Conservation (phyloP, 2,329 filamentous ascomycete genomes). For the Pseudomassariella vexata region DNA sequence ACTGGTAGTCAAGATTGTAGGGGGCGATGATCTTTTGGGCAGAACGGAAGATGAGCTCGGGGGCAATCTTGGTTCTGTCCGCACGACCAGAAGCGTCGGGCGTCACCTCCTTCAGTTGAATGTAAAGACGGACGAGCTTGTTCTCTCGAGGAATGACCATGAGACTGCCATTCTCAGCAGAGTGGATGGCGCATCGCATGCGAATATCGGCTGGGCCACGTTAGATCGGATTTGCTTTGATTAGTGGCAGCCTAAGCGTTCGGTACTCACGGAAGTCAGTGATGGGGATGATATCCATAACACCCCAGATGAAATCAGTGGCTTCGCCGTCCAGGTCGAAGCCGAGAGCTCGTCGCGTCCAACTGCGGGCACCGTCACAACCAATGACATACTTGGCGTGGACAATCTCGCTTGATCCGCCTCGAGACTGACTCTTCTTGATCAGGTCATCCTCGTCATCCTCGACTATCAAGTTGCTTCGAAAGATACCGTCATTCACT, state of each 20-base stretch:
- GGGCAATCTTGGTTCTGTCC: conserved; percentile 50
- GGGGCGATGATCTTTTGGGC: conserved; percentile 55
- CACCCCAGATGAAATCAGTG: conserved; percentile 41
- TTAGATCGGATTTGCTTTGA: too few relatives aligned
- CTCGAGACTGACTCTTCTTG: conserved; percentile 16
- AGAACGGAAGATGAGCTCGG: conserved; percentile 48
- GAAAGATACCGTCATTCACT: conserved; percentile 49
- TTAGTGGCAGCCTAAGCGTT: too few relatives aligned
- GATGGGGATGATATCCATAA: conserved; percentile 26
- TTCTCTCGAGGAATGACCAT: conserved; percentile 57
- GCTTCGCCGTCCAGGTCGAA: conserved; percentile 47
- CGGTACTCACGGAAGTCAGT: conserved; percentile 36
- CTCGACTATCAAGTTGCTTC: conserved; percentile 46
- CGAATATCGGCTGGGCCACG: conserved; percentile 39
- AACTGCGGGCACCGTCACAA: conserved; percentile 18
- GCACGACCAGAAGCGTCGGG: conserved; percentile 23
- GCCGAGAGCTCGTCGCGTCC: conserved; percentile 14
- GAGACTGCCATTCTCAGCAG: conserved; percentile 41
- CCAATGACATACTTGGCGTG: conserved; percentile 23
- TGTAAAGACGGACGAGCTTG: conserved; percentile 51
- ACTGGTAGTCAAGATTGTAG: conserved; percentile 55
- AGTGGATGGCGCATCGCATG: conserved; percentile 46
- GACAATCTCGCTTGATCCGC: conserved; percentile 22
- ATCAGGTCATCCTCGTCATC: conserved; percentile 52
- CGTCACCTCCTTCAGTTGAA: conserved; percentile 40